Base-by-base conservation (phyloP, 2,329 filamentous ascomycete genomes). In the Colletotrichum sojae region DNA sequence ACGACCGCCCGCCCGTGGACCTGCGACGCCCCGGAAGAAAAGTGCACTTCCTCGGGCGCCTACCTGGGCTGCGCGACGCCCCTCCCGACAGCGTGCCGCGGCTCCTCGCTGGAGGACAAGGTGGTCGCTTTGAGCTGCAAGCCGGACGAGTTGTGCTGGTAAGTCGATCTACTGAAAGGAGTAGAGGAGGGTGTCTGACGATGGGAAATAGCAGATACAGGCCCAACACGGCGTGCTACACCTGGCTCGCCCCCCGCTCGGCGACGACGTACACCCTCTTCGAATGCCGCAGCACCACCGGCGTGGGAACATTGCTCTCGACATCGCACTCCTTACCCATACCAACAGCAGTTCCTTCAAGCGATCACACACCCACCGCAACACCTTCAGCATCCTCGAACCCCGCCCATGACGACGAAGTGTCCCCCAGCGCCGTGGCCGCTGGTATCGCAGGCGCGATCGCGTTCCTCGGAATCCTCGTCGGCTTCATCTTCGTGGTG, bases 401-500 rank as follows among this genome's bases (percentile, higher is more conserved):
- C 22, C 22, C 22, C 12, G 5, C 16, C 2, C 16, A 6, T 9
- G 3, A 48, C 6, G 20, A 27, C 2, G 16, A 18, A 5, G 20
- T 27, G 55, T 20, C 46, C 2, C 6, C 25, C 0, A 51, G 55
- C 0, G 62, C 62, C 9, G 27, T 67, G 1, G 56, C 45, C 13
- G 67, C 62, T 9, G 55, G 55, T 25, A 46, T 67, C 9, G 45
- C 53, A 10, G 67, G 67, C 5, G 67, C 67, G 6, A 31, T 69
- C 5, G 62, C 67, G 0, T 43, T 69, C n/a, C 36, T 69, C 16
- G 51, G 67, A 2, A 9, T 67, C 2, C 10, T 69, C 2, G 16
- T 46, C 0, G 67, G 55, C 3, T 45, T 20, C 1, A 39, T 36
- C 4, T 12, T 61, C 6, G 52, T 52, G 10, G 15, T 67, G 16